Percentiles rank a stretch among this genome's conserved stretches.
Evolutionary conservation across 2,329 filamentous ascomycete genomes (phyloP).

Genomic region (Fonsecaea pedrosoi): DNA sequence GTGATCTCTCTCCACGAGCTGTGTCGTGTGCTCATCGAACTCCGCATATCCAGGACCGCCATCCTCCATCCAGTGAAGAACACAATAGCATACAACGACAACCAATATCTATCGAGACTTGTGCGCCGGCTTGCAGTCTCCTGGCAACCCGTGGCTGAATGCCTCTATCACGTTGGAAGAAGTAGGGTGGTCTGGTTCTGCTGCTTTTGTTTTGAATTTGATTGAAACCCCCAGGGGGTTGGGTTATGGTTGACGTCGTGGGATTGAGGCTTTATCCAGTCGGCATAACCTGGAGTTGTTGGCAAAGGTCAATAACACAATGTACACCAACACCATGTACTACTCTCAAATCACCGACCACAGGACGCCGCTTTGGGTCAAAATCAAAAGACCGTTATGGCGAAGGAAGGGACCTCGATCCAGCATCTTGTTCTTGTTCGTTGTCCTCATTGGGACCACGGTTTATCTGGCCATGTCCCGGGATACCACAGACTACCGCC

Average conservation of each 20-base stretch:
- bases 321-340: background rate
- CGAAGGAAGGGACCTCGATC: background rate
- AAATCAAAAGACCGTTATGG: background rate
- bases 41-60: background rate
- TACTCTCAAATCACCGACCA: background rate
- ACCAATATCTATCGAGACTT: too few species aligned
- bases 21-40: background rate
- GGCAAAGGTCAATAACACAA: too few species aligned
- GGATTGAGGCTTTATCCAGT: background rate
- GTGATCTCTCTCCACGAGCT: background rate
- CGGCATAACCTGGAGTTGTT: background rate
- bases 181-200: background rate
- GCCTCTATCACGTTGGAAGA: background rate
- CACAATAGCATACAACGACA: background rate
- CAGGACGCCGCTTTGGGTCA: background rate
- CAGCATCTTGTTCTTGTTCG: background rate
- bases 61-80: background rate
- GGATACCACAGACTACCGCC: background rate
- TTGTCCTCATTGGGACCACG: background rate
- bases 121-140: background rate
- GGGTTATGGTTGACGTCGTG: background rate
- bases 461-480: background rate
- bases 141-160: background rate
- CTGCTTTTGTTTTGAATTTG: background rate
- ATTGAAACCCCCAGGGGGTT: background rate